These are phyloP conservation scores for Rhynchospora breviuscula DNA, from an alignment of 176 grass and related monocot species.

Conservation along the genomic window DNA sequence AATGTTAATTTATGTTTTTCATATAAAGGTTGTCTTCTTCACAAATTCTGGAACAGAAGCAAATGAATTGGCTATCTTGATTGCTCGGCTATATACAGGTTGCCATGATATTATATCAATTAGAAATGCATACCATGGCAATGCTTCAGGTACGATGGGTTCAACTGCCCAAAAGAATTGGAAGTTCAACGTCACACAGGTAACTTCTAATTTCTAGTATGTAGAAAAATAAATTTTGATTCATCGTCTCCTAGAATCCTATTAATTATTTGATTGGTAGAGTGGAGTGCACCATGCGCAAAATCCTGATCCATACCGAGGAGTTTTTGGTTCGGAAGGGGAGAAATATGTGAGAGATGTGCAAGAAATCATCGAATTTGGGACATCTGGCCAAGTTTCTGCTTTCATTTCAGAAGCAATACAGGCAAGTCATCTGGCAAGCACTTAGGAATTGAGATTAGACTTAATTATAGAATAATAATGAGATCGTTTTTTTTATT, in stretches of 20 bases:
- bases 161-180: conserved; percentile 90
- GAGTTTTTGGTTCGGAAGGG: conserved; percentile 59
- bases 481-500: not conserved
- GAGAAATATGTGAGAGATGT: conserved; percentile 77
- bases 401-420: conserved; percentile 90
- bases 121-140: conserved; percentile 88
- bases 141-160: conserved; percentile 78
- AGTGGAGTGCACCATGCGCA: conserved; percentile 83
- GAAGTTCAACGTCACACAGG: conserved; percentile 92
- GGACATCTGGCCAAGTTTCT: conserved; percentile 72
- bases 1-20: not conserved
- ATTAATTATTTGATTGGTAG: conserved; percentile 25
- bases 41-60: conserved; percentile 98
- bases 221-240: not conserved
- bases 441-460: not conserved
- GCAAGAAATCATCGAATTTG: conserved; percentile 91
- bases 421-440: conserved; percentile 34
- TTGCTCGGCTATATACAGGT: conserved; percentile 69
- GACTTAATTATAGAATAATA: not conserved
- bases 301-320: conserved; percentile 90
- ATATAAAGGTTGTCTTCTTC: conserved; percentile 75
- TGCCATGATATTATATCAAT: conserved; percentile 88
- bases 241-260: not conserved
- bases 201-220: conserved; percentile 7
- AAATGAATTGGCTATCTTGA: conserved; percentile 93